Evolutionary conservation across 139 green algal species (phyloP).

Genomic region (Astrephomene gubernaculifera): DNA sequence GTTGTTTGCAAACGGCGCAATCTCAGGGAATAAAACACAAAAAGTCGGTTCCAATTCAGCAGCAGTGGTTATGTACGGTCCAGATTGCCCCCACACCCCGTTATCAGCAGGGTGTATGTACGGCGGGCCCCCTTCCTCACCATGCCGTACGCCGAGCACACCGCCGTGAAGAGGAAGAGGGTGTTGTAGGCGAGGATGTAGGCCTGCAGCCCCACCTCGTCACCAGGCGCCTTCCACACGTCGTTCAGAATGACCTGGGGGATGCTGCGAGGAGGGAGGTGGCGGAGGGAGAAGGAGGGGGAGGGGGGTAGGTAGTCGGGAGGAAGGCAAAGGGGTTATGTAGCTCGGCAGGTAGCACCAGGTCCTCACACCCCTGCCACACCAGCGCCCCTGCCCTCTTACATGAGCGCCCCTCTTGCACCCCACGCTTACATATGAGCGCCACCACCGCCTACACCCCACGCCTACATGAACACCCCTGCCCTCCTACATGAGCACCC

Average conservation of each 20-base stretch:
- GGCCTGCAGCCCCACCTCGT: constrained; percentile 67
- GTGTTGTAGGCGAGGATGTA: constrained; percentile 86
- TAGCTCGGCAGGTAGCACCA: no score
- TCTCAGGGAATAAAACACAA: not conserved
- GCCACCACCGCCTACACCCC: no score
- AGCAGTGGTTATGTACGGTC: not conserved
- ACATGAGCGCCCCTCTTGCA: no score
- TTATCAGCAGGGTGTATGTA: no score
- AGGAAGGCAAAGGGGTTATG: no score
- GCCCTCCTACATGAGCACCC: no score
- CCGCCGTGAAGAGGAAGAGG: constrained; percentile 85
- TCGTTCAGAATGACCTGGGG: constrained; percentile 49
- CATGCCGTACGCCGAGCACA: constrained; percentile 81
- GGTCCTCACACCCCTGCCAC: no score
- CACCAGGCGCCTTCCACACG: constrained; percentile 50
- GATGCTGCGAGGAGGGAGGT: constrained; percentile 37
- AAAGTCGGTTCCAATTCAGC: not conserved
- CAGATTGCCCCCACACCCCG: no score
- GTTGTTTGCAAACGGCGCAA: not conserved
- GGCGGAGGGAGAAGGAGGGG: not conserved
- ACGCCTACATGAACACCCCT: no score
- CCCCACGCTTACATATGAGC: no score
- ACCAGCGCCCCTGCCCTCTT: no score
- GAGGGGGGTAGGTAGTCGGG: not conserved
- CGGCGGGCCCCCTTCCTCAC: no score